A percentile compares a stretch with the other conserved stretches of the same genome.
phyloP scores from a whole-genome alignment of 2,329 filamentous ascomycete genomes.

The Aplosporella prunicola region DNA sequence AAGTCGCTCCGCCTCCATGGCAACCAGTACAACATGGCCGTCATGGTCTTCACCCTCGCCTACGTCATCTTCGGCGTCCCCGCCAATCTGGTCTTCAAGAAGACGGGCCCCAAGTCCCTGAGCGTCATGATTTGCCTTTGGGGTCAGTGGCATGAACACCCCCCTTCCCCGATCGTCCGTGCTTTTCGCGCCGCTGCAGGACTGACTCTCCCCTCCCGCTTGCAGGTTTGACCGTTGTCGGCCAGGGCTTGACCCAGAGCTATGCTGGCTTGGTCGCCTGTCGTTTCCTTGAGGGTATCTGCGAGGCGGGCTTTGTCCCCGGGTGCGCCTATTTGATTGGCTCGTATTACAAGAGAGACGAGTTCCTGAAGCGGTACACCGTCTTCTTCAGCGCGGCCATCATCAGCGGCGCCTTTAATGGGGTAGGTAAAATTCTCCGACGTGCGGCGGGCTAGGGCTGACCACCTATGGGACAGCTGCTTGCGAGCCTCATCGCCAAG shows the following conservation, averaged over 20 bases:
- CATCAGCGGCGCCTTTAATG: constrained; percentile 51
- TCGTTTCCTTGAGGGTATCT: constrained; percentile 23
- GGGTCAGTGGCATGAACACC: too few relatives aligned
- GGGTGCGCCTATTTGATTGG: constrained; percentile 23
- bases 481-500: constrained; percentile 50
- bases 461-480: constrained; percentile 22
- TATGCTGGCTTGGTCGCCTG: constrained; percentile 22
- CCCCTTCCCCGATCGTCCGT: not conserved
- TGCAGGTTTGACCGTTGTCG: constrained; percentile 25
- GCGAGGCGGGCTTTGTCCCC: constrained; percentile 31
- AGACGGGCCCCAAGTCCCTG: constrained; percentile 23
- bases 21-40: constrained; percentile 28
- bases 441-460: too few relatives aligned
- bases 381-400: constrained; percentile 52
- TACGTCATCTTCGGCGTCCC: constrained; percentile 29
- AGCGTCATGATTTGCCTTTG: constrained; percentile 27
- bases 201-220: not conserved
- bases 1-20: constrained; percentile 25
- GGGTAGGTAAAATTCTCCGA: constrained; percentile 16
- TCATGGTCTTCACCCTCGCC: constrained; percentile 30
- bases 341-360: constrained; percentile 43
- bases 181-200: too few relatives aligned
- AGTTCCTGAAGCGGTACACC: constrained; percentile 43
- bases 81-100: constrained; percentile 25
- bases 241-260: constrained; percentile 17